phyloP scores from a whole-genome alignment of 2,329 filamentous ascomycete species.

The Fusarium globosum region DNA sequence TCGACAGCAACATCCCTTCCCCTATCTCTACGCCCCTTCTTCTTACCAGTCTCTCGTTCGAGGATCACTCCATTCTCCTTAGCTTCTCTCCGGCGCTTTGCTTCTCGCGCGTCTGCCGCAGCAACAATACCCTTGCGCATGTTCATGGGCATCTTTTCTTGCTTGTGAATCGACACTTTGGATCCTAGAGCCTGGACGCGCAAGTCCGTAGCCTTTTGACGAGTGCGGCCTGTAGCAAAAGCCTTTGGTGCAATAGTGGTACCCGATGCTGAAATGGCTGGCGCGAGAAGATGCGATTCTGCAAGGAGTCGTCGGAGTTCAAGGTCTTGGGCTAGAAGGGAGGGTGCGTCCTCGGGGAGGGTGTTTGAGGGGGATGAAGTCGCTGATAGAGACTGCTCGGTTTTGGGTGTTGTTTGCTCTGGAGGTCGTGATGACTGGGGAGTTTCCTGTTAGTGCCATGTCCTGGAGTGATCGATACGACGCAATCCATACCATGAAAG shows the following conservation, averaged over 20 bases:
- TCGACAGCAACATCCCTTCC: conserved; percentile 72
- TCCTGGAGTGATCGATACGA: not conserved
- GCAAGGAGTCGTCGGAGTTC: conserved; percentile 89
- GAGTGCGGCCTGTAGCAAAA: conserved; percentile 73
- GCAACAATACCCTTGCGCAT: conserved; percentile 85
- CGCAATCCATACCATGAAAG: conserved; percentile 72
- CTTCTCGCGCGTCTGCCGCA: conserved; percentile 73
- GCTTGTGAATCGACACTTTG: conserved; percentile 78
- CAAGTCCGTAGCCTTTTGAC: conserved; percentile 85
- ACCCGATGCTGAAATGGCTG: conserved; percentile 57
- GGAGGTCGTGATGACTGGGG: conserved; percentile 62
- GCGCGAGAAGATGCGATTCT: conserved; percentile 85
- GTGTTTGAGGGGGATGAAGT: conserved; percentile 47
- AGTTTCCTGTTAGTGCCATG: conserved; percentile 11
- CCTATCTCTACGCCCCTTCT: conserved; percentile 55
- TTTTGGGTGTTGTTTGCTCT: conserved; percentile 45
- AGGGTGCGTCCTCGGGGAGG: conserved; percentile 67
- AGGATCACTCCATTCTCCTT: conserved; percentile 91
- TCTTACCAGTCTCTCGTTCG: conserved; percentile 66
- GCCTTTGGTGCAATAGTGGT: conserved; percentile 53
- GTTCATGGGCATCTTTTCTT: conserved; percentile 89
- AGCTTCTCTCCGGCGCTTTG: conserved; percentile 79
- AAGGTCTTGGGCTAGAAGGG: conserved; percentile 89
- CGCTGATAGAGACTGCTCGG: conserved; percentile 32
- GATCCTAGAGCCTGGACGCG: conserved; percentile 84